Conservation (phyloP, 148 eudicot species). For the Cornus florida region DNA sequence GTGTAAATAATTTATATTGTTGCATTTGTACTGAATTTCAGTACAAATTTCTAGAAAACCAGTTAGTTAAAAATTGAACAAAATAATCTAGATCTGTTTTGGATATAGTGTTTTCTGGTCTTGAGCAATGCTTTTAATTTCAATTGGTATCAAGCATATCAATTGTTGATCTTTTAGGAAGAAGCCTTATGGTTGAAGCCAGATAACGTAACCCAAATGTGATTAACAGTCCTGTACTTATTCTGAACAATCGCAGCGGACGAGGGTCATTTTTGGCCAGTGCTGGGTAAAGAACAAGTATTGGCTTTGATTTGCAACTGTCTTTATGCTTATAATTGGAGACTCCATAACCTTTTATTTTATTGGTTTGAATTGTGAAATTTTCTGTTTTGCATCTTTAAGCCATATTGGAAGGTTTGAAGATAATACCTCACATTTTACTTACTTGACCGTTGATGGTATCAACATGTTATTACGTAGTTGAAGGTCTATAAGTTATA, state of each 20-base stretch:
- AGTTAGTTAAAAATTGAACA: too few species aligned
- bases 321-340: not conserved
- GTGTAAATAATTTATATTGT: too few species aligned
- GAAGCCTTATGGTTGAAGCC: not conserved
- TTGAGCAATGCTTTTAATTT: too few species aligned
- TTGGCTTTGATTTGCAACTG: not conserved
- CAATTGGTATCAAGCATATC: not conserved
- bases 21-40: too few species aligned
- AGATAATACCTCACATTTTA: not conserved
- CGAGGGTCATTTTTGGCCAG: too few species aligned
- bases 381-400: not conserved
- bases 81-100: too few species aligned
- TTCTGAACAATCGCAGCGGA: too few species aligned
- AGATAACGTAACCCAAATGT: not conserved
- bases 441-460: not conserved
- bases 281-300: not conserved
- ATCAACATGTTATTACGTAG: not conserved
- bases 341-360: not conserved
- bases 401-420: not conserved
- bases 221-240: not conserved
- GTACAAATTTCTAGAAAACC: too few species aligned
- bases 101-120: too few species aligned
- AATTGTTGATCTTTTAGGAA: not conserved
- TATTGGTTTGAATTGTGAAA: not conserved
- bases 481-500: not conserved